Base-by-base conservation (phyloP, 441 rosid species). In the Brassica balearica region DNA sequence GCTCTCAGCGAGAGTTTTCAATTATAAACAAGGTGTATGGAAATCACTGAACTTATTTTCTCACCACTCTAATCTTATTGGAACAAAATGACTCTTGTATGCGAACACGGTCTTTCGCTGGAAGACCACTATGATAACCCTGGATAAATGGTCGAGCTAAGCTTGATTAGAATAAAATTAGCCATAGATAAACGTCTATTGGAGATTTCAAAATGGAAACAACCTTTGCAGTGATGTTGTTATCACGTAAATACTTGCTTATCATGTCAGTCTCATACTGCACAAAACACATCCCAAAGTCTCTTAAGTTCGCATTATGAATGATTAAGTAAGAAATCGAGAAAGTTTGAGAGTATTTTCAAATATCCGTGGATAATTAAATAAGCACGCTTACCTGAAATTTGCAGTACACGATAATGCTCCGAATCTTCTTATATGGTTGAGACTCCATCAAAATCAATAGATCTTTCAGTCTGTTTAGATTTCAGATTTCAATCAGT, bases 361-460 rank as follows among this genome's bases (percentile, higher is more conserved):
- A 29, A 29, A 29, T 29, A 29, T 4, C 8, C 36, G 55, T 14
- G 22, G 36, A 76, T 48, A 48, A 59, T 25, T 25, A 69, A 56
- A 20, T 10, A 25, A 25, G 27, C 27, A 15, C 19, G 51, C 29
- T 63, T 77, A 93, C 99, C 96, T 95, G 98, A 86, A 95, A 93
- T 84, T 93, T 95, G 92, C 99, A 95, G 88, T 95, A 95, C 14
- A 93, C 77, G 72, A 95, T 95, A 81, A 92, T 92, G 85, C 98
- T 95, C 59, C 81, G 75, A 67, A 85, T 88, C 83, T 93, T 90
- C 53, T 15, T 60, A 51, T 84, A 91, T 51, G 90, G 94, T 80
- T 86, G 82, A 78, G 97, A 92, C 82, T 84, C 90, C 48, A 92
- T 86, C 83, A 95, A 71, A 68, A 14, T 60, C 81, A 95, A 81